Conservation (phyloP, 192 early-diverging fungal genomes). For the Coemansia reversa region DNA sequence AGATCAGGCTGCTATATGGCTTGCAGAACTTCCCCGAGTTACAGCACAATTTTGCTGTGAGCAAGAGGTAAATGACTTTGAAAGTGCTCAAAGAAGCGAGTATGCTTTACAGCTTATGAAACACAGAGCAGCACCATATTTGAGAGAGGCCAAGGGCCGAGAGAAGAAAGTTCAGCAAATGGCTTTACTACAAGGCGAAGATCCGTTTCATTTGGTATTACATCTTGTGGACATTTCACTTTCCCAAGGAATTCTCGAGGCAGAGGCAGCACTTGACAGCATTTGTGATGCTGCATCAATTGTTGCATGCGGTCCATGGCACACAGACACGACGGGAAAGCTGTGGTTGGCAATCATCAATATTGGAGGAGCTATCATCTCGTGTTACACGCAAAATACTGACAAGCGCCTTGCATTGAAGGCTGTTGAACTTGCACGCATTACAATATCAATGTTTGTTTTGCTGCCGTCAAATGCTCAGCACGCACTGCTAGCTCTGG, state of each 20-base stretch:
- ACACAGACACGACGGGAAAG: not conserved
- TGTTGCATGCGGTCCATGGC: not conserved
- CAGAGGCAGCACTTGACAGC: not conserved
- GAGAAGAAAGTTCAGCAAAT: not conserved
- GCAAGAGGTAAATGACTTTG: not conserved
- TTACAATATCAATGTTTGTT: slow-evolving; percentile 7
- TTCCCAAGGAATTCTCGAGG: slow-evolving; percentile 7
- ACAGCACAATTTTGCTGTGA: slow-evolving; percentile 9
- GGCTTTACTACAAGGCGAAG: slow-evolving; percentile 11
- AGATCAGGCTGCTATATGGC: slow-evolving; percentile 16
- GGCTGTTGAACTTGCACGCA: slow-evolving; percentile 1
- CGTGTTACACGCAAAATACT: not conserved
- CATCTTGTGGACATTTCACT: slow-evolving; percentile 25
- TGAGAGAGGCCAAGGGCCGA: not conserved
- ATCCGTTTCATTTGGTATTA: slow-evolving; percentile 18
- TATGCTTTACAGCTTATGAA: not conserved
- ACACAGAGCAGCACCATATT: not conserved
- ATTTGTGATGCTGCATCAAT: slow-evolving; percentile 9
- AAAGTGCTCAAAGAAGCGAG: not conserved
- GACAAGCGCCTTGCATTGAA: not conserved
- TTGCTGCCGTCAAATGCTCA: slow-evolving; percentile 4
- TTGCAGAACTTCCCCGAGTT: slow-evolving; percentile 11
- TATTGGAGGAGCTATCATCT: slow-evolving; percentile 8
- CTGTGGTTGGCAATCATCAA: slow-evolving; percentile 28
- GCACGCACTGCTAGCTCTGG: slow-evolving; percentile 12